A percentile compares a stretch with the other conserved stretches of the same genome.
phyloP scores from a whole-genome alignment of 2,329 filamentous ascomycete genomes.

The Colletotrichum melonis region DNA sequence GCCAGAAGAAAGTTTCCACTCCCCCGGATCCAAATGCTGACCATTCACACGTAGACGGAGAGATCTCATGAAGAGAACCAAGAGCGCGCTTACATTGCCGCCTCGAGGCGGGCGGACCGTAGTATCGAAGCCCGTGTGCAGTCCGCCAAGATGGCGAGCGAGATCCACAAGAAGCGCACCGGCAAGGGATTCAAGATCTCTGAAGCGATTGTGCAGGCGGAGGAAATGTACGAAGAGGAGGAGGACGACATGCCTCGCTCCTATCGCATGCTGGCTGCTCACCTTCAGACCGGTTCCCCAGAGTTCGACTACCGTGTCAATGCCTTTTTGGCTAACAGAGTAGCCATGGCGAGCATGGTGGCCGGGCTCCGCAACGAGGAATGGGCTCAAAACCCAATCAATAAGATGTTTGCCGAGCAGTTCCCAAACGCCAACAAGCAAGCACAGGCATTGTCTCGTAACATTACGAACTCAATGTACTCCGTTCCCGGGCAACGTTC shows the following conservation, averaged over 20 bases:
- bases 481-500: constrained; percentile 1
- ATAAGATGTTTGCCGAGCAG: constrained; percentile 57
- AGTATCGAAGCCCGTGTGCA: constrained; percentile 89
- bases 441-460: constrained; percentile 40
- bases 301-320: constrained; percentile 73
- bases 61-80: constrained; percentile 85
- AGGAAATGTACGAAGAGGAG: constrained; percentile 97
- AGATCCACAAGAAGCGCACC: constrained; percentile 88
- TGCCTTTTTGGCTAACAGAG: constrained; percentile 54
- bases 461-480: constrained; percentile 34
- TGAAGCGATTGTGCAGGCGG: constrained; percentile 80
- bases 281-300: constrained; percentile 69
- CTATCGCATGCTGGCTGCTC: constrained; percentile 71
- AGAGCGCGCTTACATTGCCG: constrained; percentile 91
- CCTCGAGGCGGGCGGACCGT: constrained; percentile 86
- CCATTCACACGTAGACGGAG: constrained; percentile 65
- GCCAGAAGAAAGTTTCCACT: neutral
- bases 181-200: constrained; percentile 85
- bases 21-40: neutral
- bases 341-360: constrained; percentile 56
- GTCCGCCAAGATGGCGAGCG: constrained; percentile 88
- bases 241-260: constrained; percentile 82
- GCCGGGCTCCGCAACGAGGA: constrained; percentile 47
- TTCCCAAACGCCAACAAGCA: constrained; percentile 53
- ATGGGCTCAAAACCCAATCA: constrained; percentile 58